phyloP scores from a whole-genome alignment of 2,329 filamentous ascomycete species.

The Graphilbum ipis-grandicollis region DNA sequence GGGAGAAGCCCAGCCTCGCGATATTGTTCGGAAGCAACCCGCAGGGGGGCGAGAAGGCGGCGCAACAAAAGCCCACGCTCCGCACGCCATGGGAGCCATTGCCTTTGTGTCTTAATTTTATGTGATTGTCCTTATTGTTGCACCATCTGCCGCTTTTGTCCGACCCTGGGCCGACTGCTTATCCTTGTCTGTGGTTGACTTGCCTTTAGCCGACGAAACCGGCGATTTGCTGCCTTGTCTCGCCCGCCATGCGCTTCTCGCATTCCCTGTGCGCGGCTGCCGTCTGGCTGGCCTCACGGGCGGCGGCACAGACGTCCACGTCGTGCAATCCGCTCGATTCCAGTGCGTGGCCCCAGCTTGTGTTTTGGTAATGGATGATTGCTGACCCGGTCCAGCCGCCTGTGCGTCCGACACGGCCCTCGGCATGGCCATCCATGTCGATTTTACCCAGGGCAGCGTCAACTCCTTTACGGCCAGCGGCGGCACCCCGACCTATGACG shows the following conservation, averaged over 20 bases:
- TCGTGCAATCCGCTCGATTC: slow-evolving; percentile 15
- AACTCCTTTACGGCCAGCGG: slow-evolving; percentile 60
- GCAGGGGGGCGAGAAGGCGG: too few relatives aligned
- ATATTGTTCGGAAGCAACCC: too few relatives aligned
- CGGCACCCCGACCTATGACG: slow-evolving; percentile 54
- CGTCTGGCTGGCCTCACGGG: slow-evolving; percentile 6
- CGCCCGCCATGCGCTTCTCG: slow-evolving; percentile 11
- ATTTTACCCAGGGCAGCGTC: slow-evolving; percentile 65
- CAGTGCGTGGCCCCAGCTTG: slow-evolving; percentile 10
- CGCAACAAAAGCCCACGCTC: too few relatives aligned
- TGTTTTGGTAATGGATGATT: not conserved
- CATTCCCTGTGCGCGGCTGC: slow-evolving; percentile 9
- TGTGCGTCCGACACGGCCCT: slow-evolving; percentile 69
- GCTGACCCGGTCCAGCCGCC: slow-evolving; percentile 19
- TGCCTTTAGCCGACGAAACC: too few relatives aligned
- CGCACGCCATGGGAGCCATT: too few relatives aligned
- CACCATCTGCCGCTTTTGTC: too few relatives aligned
- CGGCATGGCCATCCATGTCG: slow-evolving; percentile 64
- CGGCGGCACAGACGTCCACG: slow-evolving; percentile 16
- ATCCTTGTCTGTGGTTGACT: too few relatives aligned
- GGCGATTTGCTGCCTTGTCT: too few relatives aligned
- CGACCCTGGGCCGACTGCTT: too few relatives aligned
- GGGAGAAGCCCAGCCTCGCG: too few relatives aligned
- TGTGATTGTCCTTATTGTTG: too few relatives aligned
- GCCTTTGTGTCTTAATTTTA: too few relatives aligned